phyloP scores from a whole-genome alignment of 768 basidiomycete species.

The Mycena galericulata region DNA sequence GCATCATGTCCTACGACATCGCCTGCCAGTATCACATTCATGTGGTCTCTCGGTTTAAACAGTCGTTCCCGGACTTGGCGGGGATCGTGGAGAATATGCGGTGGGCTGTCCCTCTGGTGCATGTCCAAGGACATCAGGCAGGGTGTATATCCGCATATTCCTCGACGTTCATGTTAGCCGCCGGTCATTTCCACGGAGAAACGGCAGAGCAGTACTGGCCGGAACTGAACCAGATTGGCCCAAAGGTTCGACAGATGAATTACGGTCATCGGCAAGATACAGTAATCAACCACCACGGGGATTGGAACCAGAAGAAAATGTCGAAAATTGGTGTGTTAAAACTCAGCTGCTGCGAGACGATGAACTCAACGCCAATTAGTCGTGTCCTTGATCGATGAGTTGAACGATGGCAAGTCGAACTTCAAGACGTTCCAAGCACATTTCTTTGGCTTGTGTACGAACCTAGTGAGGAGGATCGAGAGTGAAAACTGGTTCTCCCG shows the following conservation, averaged over 20 bases:
- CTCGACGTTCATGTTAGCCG: slow-evolving; percentile 25
- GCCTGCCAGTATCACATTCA: slow-evolving; percentile 32
- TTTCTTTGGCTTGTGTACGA: not conserved
- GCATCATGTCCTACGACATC: slow-evolving; percentile 27
- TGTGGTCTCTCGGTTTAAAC: slow-evolving; percentile 23
- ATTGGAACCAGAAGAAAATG: slow-evolving; percentile 39
- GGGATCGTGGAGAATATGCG: slow-evolving; percentile 25
- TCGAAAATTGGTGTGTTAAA: not conserved
- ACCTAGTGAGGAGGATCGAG: not conserved
- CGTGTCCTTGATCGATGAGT: not conserved
- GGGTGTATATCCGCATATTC: slow-evolving; percentile 32
- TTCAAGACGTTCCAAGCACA: not conserved
- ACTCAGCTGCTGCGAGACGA: too few species aligned
- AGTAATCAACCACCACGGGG: slow-evolving; percentile 31
- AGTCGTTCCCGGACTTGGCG: slow-evolving; percentile 20
- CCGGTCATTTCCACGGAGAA: slow-evolving; percentile 38
- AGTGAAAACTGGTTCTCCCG: not conserved
- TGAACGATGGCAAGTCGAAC: not conserved
- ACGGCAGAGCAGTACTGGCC: slow-evolving; percentile 16
- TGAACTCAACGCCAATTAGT: too few species aligned
- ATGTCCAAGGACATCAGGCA: slow-evolving; percentile 37
- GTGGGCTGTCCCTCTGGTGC: slow-evolving; percentile 31
- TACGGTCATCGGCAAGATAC: slow-evolving; percentile 36
- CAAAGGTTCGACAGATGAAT: slow-evolving; percentile 37
- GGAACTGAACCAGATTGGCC: slow-evolving; percentile 20